A percentile compares a stretch with the other conserved stretches of the same genome.
Conservation (phyloP, 345 rosid genomes). For the Gossypium ekmanianum region DNA sequence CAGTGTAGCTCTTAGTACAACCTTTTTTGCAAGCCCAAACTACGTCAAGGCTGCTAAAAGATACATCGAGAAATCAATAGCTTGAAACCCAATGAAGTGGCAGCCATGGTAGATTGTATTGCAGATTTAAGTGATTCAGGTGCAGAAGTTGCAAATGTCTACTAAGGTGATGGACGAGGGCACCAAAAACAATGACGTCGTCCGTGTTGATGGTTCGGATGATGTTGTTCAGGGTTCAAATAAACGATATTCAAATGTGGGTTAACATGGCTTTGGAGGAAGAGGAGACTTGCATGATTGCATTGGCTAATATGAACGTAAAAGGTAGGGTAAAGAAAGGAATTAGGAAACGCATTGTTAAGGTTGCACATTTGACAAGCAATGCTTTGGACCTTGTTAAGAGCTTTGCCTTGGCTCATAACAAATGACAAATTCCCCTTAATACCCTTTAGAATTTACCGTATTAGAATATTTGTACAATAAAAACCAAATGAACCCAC, state of each 20-base stretch:
- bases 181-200: background rate
- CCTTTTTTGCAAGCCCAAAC: slow-evolving; percentile 21
- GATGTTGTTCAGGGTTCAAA: slow-evolving; percentile 12
- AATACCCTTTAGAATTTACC: background rate
- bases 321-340: slow-evolving; percentile 27
- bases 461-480: too few relatives aligned
- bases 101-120: slow-evolving; percentile 35
- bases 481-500: too few relatives aligned
- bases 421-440: slow-evolving; percentile 8
- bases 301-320: slow-evolving; percentile 3
- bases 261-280: slow-evolving; percentile 54
- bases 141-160: slow-evolving; percentile 23
- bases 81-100: slow-evolving; percentile 25
- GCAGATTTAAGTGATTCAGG: slow-evolving; percentile 27
- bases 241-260: slow-evolving; percentile 54
- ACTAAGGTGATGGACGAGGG: slow-evolving; percentile 19
- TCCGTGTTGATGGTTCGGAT: slow-evolving; percentile 16
- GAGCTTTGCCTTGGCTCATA: slow-evolving; percentile 34
- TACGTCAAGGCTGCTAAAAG: slow-evolving; percentile 20
- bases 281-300: slow-evolving; percentile 57
- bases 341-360: slow-evolving; percentile 35
- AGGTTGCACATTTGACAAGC: slow-evolving; percentile 48
- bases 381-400: slow-evolving; percentile 54
- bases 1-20: slow-evolving; percentile 28
- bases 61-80: slow-evolving; percentile 14